These are phyloP conservation scores for Annona squamosa DNA, from an alignment of 164 flowering plant species.

Conservation along the genomic window DNA sequence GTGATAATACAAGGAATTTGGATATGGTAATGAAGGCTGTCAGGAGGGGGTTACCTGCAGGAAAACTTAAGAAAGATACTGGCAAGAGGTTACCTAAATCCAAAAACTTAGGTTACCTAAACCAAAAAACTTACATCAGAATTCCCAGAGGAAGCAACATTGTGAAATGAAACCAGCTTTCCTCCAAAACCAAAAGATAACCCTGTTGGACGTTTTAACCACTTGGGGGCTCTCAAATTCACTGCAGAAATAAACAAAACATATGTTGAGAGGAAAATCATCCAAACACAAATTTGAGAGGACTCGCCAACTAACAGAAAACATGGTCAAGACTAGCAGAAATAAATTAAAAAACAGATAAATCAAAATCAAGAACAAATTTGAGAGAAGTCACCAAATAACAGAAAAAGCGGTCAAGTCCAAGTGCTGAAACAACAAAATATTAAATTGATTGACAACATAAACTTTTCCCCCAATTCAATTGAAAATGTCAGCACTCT, in stretches of 20 bases:
- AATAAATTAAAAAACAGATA: too few species aligned
- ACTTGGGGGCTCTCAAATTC: constrained; percentile 81
- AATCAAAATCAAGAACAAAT: background rate
- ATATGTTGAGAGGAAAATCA: background rate
- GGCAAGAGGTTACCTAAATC: background rate
- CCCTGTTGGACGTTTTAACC: constrained; percentile 90
- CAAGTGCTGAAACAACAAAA: background rate
- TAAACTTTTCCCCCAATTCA: too few species aligned
- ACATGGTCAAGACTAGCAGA: background rate
- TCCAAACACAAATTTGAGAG: background rate
- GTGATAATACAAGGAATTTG: background rate
- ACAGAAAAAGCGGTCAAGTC: background rate
- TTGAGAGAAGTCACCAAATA: background rate
- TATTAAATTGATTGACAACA: too few species aligned
- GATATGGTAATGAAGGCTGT: background rate
- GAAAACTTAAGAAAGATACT: background rate
- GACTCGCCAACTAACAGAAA: background rate
- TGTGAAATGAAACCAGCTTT: constrained; percentile 75
- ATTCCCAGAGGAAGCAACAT: constrained; percentile 32
- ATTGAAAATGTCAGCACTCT: too few species aligned
- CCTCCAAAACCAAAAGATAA: constrained; percentile 98
- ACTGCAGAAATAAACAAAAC: constrained; percentile 28
- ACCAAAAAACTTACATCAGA: constrained; percentile 52
- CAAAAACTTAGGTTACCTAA: background rate
- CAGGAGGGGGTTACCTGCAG: background rate